Base-by-base conservation (phyloP, 2,329 filamentous ascomycete species). In the Calonectria montana region DNA sequence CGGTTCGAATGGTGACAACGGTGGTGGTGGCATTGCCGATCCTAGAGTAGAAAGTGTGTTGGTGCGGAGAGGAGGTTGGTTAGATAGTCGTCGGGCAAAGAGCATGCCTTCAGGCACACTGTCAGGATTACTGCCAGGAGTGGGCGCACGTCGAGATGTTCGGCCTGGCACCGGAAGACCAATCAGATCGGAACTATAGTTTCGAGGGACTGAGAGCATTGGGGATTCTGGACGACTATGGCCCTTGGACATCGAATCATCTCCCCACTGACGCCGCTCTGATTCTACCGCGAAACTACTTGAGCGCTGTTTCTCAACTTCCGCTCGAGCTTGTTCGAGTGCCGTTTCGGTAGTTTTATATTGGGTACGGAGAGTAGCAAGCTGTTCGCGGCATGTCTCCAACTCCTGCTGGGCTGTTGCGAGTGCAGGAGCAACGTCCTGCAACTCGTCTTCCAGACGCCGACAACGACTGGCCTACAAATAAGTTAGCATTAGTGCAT, bases 361-460 rank as follows among this genome's bases (percentile, higher is more conserved):
- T n/a, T 90, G 89, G 70, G 89, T 88, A 73, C 91, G 91, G 3
- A 97, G 84, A 18, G 88, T 84, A 55, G 91, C 89, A 29, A 93
- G 82, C 73, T 92, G 88, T 4, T 87, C 85, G 66, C 89, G 90
- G 67, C 91, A 89, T 25, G 88, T 85, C 16, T 88, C 86, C 2
- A 94, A 84, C 70, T 95, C 92, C 72, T 91, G 87, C 70, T 93
- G 90, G 9, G 92, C 87, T 18, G 85, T 87, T n/a, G 90, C 88
- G n/a, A 93, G 86, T 67, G 90, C 90, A 43, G 88, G 91, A 77
- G 87, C 90, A 73, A 90, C 86, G 64, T 90, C 89, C 78, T 98
- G 95, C 7, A 98, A 84, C 76, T 98, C 95, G 76, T 97, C 94
- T 81, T 98, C 95, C 25, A 94, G 86, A 66, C 89, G 90, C 77